These are phyloP conservation scores for Nigrospora oryzae DNA, from an alignment of 2,329 filamentous ascomycete genomes.

Conservation along the genomic window DNA sequence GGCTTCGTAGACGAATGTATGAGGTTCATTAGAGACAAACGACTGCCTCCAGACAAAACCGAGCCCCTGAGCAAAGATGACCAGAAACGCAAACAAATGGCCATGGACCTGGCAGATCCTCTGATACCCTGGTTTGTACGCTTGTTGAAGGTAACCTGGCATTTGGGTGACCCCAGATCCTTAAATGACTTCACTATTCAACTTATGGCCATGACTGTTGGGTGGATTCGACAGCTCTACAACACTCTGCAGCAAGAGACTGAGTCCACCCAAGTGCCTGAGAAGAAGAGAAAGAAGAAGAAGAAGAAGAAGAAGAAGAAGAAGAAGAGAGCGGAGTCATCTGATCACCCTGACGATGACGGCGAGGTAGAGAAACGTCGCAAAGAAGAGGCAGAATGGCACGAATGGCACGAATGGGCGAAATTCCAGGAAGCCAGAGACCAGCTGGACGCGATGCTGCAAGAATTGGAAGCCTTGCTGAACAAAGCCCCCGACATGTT, in stretches of 20 bases:
- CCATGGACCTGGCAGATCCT: constrained; percentile 11
- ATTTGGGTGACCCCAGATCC: constrained; percentile 10
- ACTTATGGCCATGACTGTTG: constrained; percentile 12
- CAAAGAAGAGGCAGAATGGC: not conserved
- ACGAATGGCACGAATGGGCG: not conserved
- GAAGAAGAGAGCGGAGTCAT: too few species aligned
- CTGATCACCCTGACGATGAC: too few species aligned
- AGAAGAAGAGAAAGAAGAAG: not conserved
- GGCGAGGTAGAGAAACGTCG: too few species aligned
- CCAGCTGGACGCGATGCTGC: constrained; percentile 10
- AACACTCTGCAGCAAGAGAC: constrained; percentile 7
- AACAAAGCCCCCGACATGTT: constrained; percentile 10
- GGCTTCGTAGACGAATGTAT: constrained; percentile 10
- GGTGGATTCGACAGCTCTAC: constrained; percentile 15
- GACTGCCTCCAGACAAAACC: constrained; percentile 3
- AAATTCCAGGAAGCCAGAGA: constrained; percentile 5
- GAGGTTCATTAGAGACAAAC: constrained; percentile 10
- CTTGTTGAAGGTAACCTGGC: constrained; percentile 15
- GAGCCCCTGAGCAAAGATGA: constrained; percentile 2
- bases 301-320: not conserved
- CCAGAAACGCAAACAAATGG: constrained; percentile 9
- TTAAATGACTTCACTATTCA: constrained; percentile 14
- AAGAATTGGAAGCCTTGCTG: constrained; percentile 7
- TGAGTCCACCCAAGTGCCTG: not conserved
- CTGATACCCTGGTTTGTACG: constrained; percentile 17